Percentiles rank a stretch among this genome's conserved stretches.
These are phyloP conservation scores for Fomitopsis palustris DNA, from an alignment of 1,284 basidiomycete genomes.

Conservation along the genomic window DNA sequence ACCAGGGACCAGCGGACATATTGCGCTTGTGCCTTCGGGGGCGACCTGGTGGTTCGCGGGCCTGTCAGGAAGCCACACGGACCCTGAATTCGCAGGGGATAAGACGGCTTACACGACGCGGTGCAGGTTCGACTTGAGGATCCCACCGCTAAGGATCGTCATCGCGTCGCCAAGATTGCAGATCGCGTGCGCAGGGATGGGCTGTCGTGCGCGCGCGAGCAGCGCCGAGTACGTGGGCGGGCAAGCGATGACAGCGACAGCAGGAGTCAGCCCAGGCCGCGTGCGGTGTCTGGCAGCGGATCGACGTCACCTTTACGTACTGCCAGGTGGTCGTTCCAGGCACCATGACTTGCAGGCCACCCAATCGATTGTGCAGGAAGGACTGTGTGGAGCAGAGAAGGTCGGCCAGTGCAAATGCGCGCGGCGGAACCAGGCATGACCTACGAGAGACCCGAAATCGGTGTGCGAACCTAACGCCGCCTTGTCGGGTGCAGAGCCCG, in stretches of 20 bases:
- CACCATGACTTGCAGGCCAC: slow-evolving; percentile 68
- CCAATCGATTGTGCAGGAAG: slow-evolving; percentile 67
- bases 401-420: neutral
- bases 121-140: slow-evolving; percentile 36
- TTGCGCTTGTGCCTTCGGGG: slow-evolving; percentile 27
- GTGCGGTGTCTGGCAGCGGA: neutral
- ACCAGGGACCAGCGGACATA: slow-evolving; percentile 33
- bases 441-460: slow-evolving; percentile 34
- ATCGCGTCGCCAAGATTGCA: slow-evolving; percentile 42
- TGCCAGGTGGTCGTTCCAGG: slow-evolving; percentile 65
- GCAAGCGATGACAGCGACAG: no score
- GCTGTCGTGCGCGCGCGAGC: slow-evolving; percentile 14
- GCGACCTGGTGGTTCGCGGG: slow-evolving; percentile 16
- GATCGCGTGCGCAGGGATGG: slow-evolving; percentile 33
- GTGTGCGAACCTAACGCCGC: slow-evolving; percentile 33
- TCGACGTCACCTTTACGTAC: slow-evolving; percentile 51
- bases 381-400: slow-evolving; percentile 35
- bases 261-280: neutral
- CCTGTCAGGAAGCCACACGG: neutral
- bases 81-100: neutral
- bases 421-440: neutral
- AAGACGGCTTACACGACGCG: slow-evolving; percentile 29
- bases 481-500: slow-evolving; percentile 20
- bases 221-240: neutral
- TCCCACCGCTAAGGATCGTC: slow-evolving; percentile 39